Evolutionary conservation across 768 basidiomycete genomes (phyloP).

Genomic region (Lactarius trivialis): DNA sequence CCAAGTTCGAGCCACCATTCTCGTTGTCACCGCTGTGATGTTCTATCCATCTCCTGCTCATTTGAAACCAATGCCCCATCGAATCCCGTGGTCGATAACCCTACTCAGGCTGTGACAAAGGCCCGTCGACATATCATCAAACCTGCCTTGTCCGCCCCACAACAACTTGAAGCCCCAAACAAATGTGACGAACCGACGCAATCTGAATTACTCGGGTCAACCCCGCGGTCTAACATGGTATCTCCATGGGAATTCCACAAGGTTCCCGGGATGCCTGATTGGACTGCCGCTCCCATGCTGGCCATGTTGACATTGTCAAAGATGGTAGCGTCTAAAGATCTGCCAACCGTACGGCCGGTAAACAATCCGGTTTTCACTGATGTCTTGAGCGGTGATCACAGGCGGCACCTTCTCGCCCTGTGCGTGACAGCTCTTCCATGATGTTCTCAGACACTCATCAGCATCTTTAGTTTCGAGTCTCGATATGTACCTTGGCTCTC

Average conservation of each 20-base stretch:
- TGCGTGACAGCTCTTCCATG: neutral
- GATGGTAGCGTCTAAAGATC: constrained; percentile 23
- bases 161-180: neutral
- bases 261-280: constrained; percentile 36
- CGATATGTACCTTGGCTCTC: constrained; percentile 41
- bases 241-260: constrained; percentile 37
- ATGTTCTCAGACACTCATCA: neutral
- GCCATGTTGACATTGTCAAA: constrained; percentile 39
- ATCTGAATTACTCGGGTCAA: constrained; percentile 1
- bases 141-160: neutral
- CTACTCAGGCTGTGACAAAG: neutral
- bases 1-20: constrained; percentile 28
- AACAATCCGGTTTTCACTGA: constrained; percentile 17
- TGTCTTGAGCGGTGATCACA: constrained; percentile 15
- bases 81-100: constrained; percentile 25
- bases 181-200: constrained; percentile 14
- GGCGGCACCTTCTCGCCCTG: constrained; percentile 13
- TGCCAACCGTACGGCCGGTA: constrained; percentile 25
- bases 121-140: neutral
- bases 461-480: constrained; percentile 34
- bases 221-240: constrained; percentile 13
- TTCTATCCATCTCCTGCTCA: constrained; percentile 41
- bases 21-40: constrained; percentile 46
- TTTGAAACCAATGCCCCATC: constrained; percentile 34
- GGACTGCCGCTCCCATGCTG: constrained; percentile 41